Base-by-base conservation (phyloP, 495 filamentous ascomycete genomes). In the Oidiodendron maius region DNA sequence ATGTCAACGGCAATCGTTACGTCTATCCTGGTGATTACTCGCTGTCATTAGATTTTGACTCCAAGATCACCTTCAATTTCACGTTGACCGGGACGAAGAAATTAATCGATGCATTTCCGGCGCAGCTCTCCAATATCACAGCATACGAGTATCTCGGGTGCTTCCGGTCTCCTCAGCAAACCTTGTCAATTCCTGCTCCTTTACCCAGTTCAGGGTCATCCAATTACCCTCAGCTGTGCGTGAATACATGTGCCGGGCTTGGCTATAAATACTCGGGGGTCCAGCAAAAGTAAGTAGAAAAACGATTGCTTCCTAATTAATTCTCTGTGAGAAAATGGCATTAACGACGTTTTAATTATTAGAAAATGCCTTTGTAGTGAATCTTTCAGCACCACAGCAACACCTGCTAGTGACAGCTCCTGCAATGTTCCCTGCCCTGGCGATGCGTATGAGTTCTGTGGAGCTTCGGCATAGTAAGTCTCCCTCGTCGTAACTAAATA, bases 1-100 rank as follows among this genome's bases (percentile, higher is more conserved):
- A 85, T 50, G 69, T 67, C 23, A 54, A 49, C 5, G 83, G 83
- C 1, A 77, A 84, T 53, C 69, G 66, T 15, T 63, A 82, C 18
- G 44, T 87, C 30, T 86, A 83, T 53, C 81, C 83, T 0, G 83
- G 83, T 1, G 68, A 59, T 0, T 86, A 86, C 57, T 69, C 67
- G 17, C 21, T 87, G 8, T 8, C 28, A 8, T 8, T 32, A n/a
- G n/a, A n/a, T n/a, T 8, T 32, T 32, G 28, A 32, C n/a, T 8
- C 28, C 8, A 32, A 32, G 28, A 8, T 32, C 28, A 32, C 28
- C 8, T 32, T 32, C 28, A 8, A 32, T 32, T 32, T 32, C 28
- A n/a, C 8, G 8, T n/a, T 32, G 8, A n/a, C n/a, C n/a, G 28
- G 28, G 28, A 8, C 28, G 28, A 32, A 32, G 28, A 32, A 32